Base-by-base conservation (phyloP, 768 basidiomycete species). In the Infundibulicybe gibba region DNA sequence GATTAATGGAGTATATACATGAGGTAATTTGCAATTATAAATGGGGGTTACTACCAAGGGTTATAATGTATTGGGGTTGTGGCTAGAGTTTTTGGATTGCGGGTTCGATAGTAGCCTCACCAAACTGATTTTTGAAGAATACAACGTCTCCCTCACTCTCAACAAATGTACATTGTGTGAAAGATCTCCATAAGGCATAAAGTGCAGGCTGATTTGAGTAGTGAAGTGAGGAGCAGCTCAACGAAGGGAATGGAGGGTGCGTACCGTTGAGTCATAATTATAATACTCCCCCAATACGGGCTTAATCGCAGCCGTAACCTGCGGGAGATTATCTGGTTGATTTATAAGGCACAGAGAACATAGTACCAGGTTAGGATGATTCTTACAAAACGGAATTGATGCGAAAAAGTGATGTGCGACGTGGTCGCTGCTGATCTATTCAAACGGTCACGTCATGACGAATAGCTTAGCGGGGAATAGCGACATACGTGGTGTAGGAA, bases 331-430 rank as follows among this genome's bases (percentile, higher is more conserved):
- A 57, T 82, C 79, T 80, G 41, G 41, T 25, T 25, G 25, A 25
- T 8, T n/a, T 25, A 25, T 25, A 8, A 25, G 25, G 25, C 25
- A 25, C 25, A 25, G 8, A 8, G 25, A 25, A 25, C 25, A 8
- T 8, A 8, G 25, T 25, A 25, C 3, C 3, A 47, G 39, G 47
- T 16, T 6, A 33, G 38, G 11, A 48, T 49, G 56, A 45, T 53
- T 56, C 76, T 61, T 56, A 82, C 79, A 83, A 59, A 82, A 83
- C 43, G 81, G 80, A 33, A 77, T 63, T n/a, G 60, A 65, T 17
- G 73, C 67, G 63, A 83, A 83, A 52, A 82, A 76, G 54, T 83
- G 80, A 55, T 83, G 81, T 2, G 77, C 76, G 42, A 83, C 67
- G 54, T 83, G 71, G 64, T 77, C 67, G 52, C 70, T 60, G 63